Base-by-base conservation (phyloP, 164 flowering plant species). In the Chloranthus sessilifolius region DNA sequence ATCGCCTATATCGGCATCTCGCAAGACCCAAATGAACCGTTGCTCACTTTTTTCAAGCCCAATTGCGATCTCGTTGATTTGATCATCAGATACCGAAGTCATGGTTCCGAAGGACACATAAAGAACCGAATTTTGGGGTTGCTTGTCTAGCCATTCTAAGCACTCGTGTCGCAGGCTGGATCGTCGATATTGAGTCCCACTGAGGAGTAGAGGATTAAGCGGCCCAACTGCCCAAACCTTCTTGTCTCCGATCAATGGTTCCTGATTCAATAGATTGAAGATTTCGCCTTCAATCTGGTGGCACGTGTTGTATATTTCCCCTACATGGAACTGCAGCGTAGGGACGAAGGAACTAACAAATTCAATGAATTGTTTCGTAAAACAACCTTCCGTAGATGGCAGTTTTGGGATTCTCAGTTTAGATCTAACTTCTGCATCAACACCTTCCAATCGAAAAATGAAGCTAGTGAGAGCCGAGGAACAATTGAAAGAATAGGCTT, bases 401-500 rank as follows among this genome's bases (percentile, higher is more conserved):
- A 53, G 27, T 9, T 55, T 8, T 0, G 50, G 47, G n/a, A n/a
- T n/a, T 4, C 40, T 57, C 2, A n/a, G 23, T n/a, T n/a, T n/a
- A n/a, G n/a, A n/a, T n/a, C n/a, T n/a, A n/a, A n/a, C n/a, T 5
- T 47, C 62, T 5, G 47, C 28, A 0, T 9, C 17, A 8, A 35
- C 23, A 4, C 2, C 12, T n/a, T n/a, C n/a, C n/a, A n/a, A n/a
- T n/a, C n/a, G n/a, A n/a, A n/a, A n/a, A n/a, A n/a, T n/a, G n/a
- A n/a, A n/a, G n/a, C n/a, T n/a, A n/a, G 29, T 23, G 22, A 47
- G 75, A 5, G 76, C 79, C 2, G 79, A 79, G n/a, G 60, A 45
- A 20, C 67, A 49, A 5, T 67, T 60, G 52, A 77, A 77, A 12
- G 29, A 22, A 50, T 74, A 79, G 21, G 68, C 38, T 56, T 79